phyloP scores from a whole-genome alignment of 1,139 yeast species.

The Scheffersomyces titani region DNA sequence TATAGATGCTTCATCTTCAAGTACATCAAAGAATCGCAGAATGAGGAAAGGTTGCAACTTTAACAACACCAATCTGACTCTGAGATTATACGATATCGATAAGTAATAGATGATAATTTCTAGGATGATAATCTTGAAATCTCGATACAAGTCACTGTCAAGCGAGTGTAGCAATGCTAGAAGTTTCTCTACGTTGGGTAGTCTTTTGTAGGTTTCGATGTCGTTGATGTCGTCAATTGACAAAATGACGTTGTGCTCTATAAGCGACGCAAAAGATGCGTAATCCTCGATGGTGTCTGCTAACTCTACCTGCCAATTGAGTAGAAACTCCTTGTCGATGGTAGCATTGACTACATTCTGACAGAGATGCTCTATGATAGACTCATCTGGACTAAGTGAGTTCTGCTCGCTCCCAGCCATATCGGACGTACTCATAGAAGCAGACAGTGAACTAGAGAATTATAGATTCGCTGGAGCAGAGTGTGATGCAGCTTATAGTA shows the following conservation, averaged over 20 bases:
- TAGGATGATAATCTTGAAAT: conserved; percentile 31
- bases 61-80: conserved; percentile 21
- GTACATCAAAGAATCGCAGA: conserved; percentile 14
- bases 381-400: conserved; percentile 5
- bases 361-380: conserved; percentile 19
- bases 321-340: conserved; percentile 28
- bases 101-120: conserved; percentile 29
- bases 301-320: conserved; percentile 42
- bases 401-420: neutral
- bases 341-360: conserved; percentile 24
- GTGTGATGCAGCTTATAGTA: too few species aligned
- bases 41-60: conserved; percentile 24
- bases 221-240: conserved; percentile 2
- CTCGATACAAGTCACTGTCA: conserved; percentile 26
- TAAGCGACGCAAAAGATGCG: conserved; percentile 18
- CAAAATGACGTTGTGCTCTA: conserved; percentile 26
- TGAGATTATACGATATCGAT: conserved; percentile 25
- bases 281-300: conserved; percentile 22
- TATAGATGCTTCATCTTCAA: neutral
- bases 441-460: too few species aligned
- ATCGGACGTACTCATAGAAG: neutral
- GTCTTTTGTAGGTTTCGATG: conserved; percentile 3
- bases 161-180: conserved; percentile 17
- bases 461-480: too few species aligned
- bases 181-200: conserved; percentile 11